Conservation (phyloP, 2,329 filamentous ascomycete genomes). For the Blastomyces percursus region DNA sequence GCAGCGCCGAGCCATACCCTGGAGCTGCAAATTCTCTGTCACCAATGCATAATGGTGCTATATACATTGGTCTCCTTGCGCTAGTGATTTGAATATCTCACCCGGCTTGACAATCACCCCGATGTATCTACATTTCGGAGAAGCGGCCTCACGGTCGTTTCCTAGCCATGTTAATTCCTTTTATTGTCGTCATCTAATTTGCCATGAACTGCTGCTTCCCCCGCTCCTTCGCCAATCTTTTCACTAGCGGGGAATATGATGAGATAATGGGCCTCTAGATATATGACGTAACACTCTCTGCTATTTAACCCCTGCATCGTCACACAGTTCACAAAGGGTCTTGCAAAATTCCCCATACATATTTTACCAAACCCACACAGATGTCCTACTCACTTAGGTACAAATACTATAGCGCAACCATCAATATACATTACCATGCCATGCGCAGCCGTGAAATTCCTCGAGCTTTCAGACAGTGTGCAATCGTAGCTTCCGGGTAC, state of each 20-base stretch:
- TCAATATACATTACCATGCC: slow-evolving; percentile 3
- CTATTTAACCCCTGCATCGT: background rate
- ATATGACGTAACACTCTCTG: background rate
- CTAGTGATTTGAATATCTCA: slow-evolving; percentile 4
- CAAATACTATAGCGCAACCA: slow-evolving; percentile 1
- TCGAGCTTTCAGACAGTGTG: background rate
- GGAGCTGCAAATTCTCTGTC: background rate
- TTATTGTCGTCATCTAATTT: background rate
- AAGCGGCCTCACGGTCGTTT: background rate
- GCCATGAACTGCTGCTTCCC: background rate
- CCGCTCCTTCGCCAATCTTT: background rate
- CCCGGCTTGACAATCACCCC: background rate
- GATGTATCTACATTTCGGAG: background rate
- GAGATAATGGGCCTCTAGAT: background rate
- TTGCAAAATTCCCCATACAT: background rate
- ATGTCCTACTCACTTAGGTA: background rate
- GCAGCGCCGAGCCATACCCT: background rate
- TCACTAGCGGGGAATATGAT: background rate
- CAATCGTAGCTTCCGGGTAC: background rate
- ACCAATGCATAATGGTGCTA: background rate
- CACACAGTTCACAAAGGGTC: background rate
- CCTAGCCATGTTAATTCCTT: background rate
- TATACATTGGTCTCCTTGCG: slow-evolving; percentile 4
- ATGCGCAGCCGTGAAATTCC: background rate
- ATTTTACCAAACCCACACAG: background rate